These are phyloP conservation scores for Leccinum broughii DNA, from an alignment of 768 basidiomycete genomes.

Conservation along the genomic window DNA sequence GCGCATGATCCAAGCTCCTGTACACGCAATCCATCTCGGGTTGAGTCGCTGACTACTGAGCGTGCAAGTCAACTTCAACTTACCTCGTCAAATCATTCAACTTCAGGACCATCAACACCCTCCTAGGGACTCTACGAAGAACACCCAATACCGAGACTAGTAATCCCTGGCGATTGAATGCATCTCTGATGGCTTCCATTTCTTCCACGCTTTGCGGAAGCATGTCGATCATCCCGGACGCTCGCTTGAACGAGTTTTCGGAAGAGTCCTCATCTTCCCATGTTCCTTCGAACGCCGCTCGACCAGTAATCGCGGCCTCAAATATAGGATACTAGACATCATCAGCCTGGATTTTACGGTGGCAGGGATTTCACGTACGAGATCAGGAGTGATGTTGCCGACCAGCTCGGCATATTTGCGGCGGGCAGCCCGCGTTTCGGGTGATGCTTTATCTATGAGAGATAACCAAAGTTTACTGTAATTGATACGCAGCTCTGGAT, in stretches of 20 bases:
- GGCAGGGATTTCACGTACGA: slow-evolving; percentile 48
- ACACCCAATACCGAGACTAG: slow-evolving; percentile 86
- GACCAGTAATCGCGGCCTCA: slow-evolving; percentile 89
- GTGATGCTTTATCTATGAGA: slow-evolving; percentile 72
- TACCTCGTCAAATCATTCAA: slow-evolving; percentile 83
- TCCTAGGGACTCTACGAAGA: slow-evolving; percentile 79
- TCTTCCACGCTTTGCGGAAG: slow-evolving; percentile 72
- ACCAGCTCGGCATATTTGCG: slow-evolving; percentile 87
- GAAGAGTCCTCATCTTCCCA: slow-evolving; percentile 44
- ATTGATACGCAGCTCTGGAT: slow-evolving; percentile 74
- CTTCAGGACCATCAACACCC: slow-evolving; percentile 82
- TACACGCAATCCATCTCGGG: neutral
- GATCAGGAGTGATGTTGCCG: slow-evolving; percentile 85
- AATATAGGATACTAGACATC: slow-evolving; percentile 80
- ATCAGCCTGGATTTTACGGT: slow-evolving; percentile 1
- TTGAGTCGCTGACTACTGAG: neutral
- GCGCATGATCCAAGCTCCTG: slow-evolving; percentile 78
- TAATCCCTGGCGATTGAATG: slow-evolving; percentile 82
- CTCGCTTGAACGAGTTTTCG: slow-evolving; percentile 49
- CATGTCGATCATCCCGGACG: slow-evolving; percentile 76
- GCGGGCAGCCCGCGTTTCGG: slow-evolving; percentile 63
- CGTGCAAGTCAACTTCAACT: slow-evolving; percentile 7
- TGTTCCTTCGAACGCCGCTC: slow-evolving; percentile 70
- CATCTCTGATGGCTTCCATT: slow-evolving; percentile 76
- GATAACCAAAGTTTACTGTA: slow-evolving; percentile 91